Conservation (phyloP, 768 basidiomycete genomes). For the Omphalotus guepiniiformis region DNA sequence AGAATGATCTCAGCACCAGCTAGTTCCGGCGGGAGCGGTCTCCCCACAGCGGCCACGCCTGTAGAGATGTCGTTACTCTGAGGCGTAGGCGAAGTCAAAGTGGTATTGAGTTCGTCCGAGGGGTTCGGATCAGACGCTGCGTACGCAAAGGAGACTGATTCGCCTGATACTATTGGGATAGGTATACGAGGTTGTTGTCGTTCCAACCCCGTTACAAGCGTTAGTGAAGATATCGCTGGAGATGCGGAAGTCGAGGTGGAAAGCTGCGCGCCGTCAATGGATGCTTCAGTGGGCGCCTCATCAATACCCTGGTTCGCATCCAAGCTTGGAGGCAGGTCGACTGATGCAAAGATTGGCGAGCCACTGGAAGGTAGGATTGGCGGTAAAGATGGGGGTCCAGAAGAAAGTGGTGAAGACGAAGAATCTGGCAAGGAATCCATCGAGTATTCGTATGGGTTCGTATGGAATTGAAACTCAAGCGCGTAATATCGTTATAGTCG, state of each 20-base stretch:
- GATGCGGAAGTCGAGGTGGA: not conserved
- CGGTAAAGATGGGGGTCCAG: not conserved
- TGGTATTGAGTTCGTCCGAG: not conserved
- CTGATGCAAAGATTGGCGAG: not conserved
- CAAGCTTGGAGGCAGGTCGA: not conserved
- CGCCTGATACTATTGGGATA: constrained; percentile 3
- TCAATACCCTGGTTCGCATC: not conserved
- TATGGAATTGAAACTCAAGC: too few species aligned
- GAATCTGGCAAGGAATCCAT: too few species aligned
- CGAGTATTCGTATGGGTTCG: too few species aligned
- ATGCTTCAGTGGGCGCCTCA: not conserved
- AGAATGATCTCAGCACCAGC: constrained; percentile 54
- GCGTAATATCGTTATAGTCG: too few species aligned
- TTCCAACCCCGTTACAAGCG: not conserved
- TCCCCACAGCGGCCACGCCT: too few species aligned
- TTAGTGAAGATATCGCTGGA: not conserved
- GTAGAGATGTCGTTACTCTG: too few species aligned
- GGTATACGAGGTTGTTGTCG: constrained; percentile 1
- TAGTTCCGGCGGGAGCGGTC: constrained; percentile 43
- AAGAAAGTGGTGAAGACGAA: not conserved
- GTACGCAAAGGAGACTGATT: constrained; percentile 3
- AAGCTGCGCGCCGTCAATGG: not conserved
- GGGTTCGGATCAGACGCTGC: not conserved
- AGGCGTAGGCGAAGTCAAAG: too few species aligned
- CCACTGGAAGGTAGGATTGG: not conserved